phyloP scores from a whole-genome alignment of 805 yeast genomes.

The Saccharomycopsis sp. region DNA sequence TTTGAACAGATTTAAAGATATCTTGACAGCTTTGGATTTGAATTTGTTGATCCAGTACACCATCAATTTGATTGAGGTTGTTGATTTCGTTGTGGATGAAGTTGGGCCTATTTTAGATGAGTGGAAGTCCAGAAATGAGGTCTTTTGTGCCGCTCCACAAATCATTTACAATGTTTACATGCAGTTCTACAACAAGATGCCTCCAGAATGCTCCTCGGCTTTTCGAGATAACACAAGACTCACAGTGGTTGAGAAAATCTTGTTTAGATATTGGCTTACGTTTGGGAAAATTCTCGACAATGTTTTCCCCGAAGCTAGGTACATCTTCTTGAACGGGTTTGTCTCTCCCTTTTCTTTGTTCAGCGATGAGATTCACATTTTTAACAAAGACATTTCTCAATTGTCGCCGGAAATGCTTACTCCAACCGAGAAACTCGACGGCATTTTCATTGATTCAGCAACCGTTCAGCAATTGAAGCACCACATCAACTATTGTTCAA shows the following conservation, averaged over 20 bases:
- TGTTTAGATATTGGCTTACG: slow-evolving; percentile 11
- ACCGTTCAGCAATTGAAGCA: no score
- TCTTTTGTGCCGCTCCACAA: slow-evolving; percentile 7
- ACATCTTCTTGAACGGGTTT: slow-evolving; percentile 15
- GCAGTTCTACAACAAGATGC: slow-evolving; percentile 2
- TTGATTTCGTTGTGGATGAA: slow-evolving; percentile 7
- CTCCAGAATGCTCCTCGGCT: slow-evolving; percentile 11
- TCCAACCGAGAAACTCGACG: not conserved
- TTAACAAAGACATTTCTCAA: not conserved
- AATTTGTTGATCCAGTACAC: slow-evolving; percentile 1
- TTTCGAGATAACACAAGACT: not conserved
- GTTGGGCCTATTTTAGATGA: slow-evolving; percentile 6
- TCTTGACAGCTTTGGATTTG: not conserved
- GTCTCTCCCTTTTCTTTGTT: slow-evolving; percentile 5
- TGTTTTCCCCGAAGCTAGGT: slow-evolving; percentile 14
- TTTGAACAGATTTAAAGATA: slow-evolving; percentile 2
- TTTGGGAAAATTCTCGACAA: slow-evolving; percentile 13
- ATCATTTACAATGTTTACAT: slow-evolving; percentile 6
- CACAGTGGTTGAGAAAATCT: slow-evolving; percentile 7
- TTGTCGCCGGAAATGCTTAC: not conserved
- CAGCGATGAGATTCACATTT: slow-evolving; percentile 12
- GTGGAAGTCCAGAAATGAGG: not conserved
- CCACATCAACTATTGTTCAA: slow-evolving; percentile 6
- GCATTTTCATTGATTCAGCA: no score
- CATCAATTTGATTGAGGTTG: slow-evolving; percentile 7